Conservation (phyloP, 1,284 basidiomycete species). For the Microbotryum silenes-acaulis region DNA sequence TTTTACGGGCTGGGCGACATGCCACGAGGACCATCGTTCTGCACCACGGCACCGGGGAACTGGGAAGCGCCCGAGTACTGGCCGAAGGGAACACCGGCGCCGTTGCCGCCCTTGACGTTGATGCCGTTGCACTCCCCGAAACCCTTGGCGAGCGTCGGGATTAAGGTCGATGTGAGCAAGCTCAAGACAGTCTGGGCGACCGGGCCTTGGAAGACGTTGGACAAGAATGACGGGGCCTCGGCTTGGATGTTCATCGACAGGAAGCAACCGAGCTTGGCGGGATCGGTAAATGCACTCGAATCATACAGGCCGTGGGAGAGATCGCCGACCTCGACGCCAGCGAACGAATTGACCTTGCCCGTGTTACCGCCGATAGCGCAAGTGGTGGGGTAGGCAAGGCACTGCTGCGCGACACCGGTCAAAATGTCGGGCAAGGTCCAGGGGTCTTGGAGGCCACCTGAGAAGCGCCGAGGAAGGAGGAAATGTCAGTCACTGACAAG, state of each 20-base stretch:
- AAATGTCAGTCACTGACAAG: too few relatives aligned
- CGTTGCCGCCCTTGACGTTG: constrained; percentile 8
- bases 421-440: constrained; percentile 8
- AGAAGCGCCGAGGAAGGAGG: too few relatives aligned
- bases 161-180: neutral
- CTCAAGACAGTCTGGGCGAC: neutral
- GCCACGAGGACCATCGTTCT: too few relatives aligned
- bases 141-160: neutral
- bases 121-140: constrained; percentile 7
- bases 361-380: constrained; percentile 5
- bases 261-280: constrained; percentile 4
- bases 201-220: constrained; percentile 2
- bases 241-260: constrained; percentile 3
- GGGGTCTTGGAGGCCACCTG: neutral
- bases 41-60: neutral
- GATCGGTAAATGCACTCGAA: constrained; percentile 1
- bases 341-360: constrained; percentile 3
- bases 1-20: too few relatives aligned
- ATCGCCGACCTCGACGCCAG: constrained; percentile 1
- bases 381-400: constrained; percentile 1
- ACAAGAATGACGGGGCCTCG: constrained; percentile 1
- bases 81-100: neutral
- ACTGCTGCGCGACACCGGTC: neutral
- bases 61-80: neutral
- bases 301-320: neutral